A percentile compares a stretch with the other conserved stretches of the same genome.
phyloP scores from a whole-genome alignment of 306 rosid species.

The Parietaria judaica region DNA sequence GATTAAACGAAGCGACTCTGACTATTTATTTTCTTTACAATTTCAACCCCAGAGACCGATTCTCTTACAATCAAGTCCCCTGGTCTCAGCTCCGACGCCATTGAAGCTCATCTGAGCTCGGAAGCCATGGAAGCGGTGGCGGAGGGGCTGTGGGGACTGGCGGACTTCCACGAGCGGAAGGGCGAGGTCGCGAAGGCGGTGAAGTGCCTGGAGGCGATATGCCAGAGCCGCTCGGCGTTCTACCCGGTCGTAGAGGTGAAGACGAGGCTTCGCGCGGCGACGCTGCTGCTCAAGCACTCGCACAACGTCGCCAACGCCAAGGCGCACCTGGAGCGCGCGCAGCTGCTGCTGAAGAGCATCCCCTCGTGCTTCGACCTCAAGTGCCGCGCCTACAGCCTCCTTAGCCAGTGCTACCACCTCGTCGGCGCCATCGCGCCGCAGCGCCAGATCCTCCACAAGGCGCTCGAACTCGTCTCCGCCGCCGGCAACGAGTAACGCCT shows the following conservation, averaged over 20 bases:
- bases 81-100: no score
- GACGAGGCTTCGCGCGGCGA: slow-evolving; percentile 83
- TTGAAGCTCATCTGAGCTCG: background rate
- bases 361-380: slow-evolving; percentile 87
- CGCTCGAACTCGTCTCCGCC: slow-evolving; percentile 67
- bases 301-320: slow-evolving; percentile 80
- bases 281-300: slow-evolving; percentile 73
- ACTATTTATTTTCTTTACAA: no score
- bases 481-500: slow-evolving; percentile 38
- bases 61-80: no score
- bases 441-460: slow-evolving; percentile 67
- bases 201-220: slow-evolving; percentile 86
- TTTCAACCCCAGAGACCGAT: no score
- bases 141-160: slow-evolving; percentile 85
- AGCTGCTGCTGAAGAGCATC: slow-evolving; percentile 63
- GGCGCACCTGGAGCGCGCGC: slow-evolving; percentile 87
- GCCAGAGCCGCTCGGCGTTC: slow-evolving; percentile 73
- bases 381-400: slow-evolving; percentile 78
- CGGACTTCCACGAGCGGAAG: slow-evolving; percentile 59
- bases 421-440: slow-evolving; percentile 84
- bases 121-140: slow-evolving; percentile 75
- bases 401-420: slow-evolving; percentile 88
- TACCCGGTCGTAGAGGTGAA: slow-evolving; percentile 89
- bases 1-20: no score
- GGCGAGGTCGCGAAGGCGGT: slow-evolving; percentile 74